A percentile compares a stretch with the other conserved stretches of the same genome.
Conservation (phyloP, 345 rosid genomes). For the Hypericum perforatum region DNA sequence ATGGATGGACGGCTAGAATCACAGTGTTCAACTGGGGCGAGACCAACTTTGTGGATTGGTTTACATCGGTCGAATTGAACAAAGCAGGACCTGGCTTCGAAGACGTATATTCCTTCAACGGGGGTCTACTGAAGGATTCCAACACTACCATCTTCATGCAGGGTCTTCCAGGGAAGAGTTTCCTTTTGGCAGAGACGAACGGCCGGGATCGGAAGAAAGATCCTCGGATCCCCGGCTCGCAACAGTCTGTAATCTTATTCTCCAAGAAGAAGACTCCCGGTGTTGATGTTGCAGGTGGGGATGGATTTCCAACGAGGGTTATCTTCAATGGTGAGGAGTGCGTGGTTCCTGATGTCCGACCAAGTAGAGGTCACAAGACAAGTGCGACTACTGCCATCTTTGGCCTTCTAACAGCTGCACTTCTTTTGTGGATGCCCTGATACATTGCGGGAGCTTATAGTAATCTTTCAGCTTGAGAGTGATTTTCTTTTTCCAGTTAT, state of each 20-base stretch:
- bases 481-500: too few species aligned
- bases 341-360: slow-evolving; percentile 20
- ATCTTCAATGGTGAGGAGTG: slow-evolving; percentile 42
- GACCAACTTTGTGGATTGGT: slow-evolving; percentile 27
- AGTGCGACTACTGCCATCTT: not conserved
- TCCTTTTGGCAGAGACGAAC: slow-evolving; percentile 26
- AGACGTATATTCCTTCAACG: slow-evolving; percentile 35
- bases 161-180: slow-evolving; percentile 24
- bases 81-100: slow-evolving; percentile 22
- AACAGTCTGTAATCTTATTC: slow-evolving; percentile 37
- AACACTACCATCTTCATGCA: slow-evolving; percentile 26
- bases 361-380: slow-evolving; percentile 3
- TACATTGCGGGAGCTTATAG: too few species aligned
- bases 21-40: slow-evolving; percentile 36
- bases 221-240: slow-evolving; percentile 38
- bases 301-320: slow-evolving; percentile 37
- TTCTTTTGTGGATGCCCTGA: not conserved
- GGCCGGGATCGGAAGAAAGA: slow-evolving; percentile 30
- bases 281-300: slow-evolving; percentile 21
- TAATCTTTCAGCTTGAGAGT: too few species aligned
- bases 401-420: not conserved
- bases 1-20: slow-evolving; percentile 33
- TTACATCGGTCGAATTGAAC: slow-evolving; percentile 24
- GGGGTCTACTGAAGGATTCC: slow-evolving; percentile 11
- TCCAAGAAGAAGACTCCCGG: slow-evolving; percentile 24